A percentile compares a stretch with the other conserved stretches of the same genome.
Conservation (phyloP, 345 rosid species). For the Firmiana major region DNA sequence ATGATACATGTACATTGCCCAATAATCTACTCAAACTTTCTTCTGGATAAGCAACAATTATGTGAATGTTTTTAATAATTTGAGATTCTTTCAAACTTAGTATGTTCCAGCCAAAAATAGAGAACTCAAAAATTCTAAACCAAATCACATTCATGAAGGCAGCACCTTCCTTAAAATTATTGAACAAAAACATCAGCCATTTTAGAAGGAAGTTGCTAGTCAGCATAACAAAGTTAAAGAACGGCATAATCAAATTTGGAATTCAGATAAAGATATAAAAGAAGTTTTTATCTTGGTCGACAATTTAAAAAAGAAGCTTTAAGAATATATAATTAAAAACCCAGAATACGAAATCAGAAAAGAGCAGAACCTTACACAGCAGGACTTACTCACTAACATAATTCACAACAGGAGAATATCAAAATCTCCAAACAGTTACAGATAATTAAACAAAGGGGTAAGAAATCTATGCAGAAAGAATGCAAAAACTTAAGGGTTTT, state of each 20-base stretch:
- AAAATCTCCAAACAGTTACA: neutral
- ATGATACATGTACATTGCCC: neutral
- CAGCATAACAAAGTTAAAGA: neutral
- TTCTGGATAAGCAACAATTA: neutral
- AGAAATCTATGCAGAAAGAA: neutral
- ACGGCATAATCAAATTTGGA: neutral
- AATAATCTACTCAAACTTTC: neutral
- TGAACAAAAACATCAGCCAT: neutral
- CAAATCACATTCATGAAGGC: neutral
- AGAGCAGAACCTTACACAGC: neutral
- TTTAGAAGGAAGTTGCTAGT: neutral
- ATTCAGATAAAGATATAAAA: neutral
- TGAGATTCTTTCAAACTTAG: neutral
- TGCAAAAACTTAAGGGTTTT: neutral
- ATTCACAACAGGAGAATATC: neutral
- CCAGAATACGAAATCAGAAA: neutral
- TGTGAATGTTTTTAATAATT: neutral
- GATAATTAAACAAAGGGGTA: neutral
- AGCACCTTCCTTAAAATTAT: neutral
- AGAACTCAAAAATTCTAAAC: neutral
- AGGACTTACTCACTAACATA: neutral
- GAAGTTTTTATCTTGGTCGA: neutral
- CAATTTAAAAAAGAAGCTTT: neutral
- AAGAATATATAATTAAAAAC: neutral
- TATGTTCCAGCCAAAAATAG: neutral